These are phyloP conservation scores for Tetrastigma voinierianum DNA, from an alignment of 164 flowering plant genomes.

Conservation along the genomic window DNA sequence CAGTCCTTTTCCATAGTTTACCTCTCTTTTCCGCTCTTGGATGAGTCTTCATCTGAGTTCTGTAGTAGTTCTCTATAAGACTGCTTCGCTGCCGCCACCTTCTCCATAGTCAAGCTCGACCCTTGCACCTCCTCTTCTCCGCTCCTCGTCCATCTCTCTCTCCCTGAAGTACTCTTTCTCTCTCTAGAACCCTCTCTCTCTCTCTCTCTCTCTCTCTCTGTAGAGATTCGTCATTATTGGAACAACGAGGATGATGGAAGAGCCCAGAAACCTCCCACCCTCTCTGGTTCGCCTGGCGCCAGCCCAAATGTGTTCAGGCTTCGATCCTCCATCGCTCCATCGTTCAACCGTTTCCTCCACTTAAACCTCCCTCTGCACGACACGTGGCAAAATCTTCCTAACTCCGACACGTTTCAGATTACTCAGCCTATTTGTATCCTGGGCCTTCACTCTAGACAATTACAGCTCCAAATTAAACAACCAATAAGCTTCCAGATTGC, in stretches of 20 bases:
- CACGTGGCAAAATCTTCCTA: too few relatives aligned
- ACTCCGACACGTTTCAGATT: too few relatives aligned
- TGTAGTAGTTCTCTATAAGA: slow-evolving; percentile 90
- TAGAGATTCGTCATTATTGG: slow-evolving; percentile 7
- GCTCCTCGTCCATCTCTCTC: slow-evolving; percentile 24
- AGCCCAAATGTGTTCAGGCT: not conserved
- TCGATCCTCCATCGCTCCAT: not conserved
- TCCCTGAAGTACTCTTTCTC: not conserved
- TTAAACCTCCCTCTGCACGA: too few relatives aligned
- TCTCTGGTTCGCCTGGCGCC: not conserved
- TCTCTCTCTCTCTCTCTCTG: slow-evolving; percentile 10
- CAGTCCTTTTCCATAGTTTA: not conserved
- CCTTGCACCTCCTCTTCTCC: slow-evolving; percentile 45
- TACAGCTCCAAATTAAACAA: not conserved
- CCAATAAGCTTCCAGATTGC: slow-evolving; percentile 9
- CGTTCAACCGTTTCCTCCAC: too few relatives aligned
- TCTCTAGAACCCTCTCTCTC: too few relatives aligned
- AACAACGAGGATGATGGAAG: slow-evolving; percentile 16
- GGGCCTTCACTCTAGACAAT: not conserved
- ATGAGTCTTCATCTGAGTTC: slow-evolving; percentile 92
- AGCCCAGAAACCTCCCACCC: slow-evolving; percentile 4
- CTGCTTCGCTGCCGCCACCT: slow-evolving; percentile 92
- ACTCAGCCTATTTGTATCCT: not conserved
- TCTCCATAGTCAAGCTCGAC: slow-evolving; percentile 84
- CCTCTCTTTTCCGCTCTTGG: slow-evolving; percentile 82